Evolutionary conservation across 2,329 filamentous ascomycete genomes (phyloP), one percentile per base, ranked within the genome.

Genomic region (Huntiella bhutanensis): DNA sequence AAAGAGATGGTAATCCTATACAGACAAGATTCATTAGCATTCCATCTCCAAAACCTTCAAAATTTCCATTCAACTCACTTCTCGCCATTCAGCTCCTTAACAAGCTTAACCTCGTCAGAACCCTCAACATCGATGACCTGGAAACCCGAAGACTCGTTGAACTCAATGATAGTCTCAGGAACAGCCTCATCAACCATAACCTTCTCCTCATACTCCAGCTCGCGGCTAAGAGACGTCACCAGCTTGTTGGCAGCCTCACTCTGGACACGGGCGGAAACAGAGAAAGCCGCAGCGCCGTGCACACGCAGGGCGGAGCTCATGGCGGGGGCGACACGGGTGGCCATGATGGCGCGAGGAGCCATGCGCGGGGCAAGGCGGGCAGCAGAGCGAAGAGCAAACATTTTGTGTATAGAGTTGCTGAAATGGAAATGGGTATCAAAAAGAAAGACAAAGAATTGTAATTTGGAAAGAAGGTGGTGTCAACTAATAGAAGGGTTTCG

Each of bases 31-130:
- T 34, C 4, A 42, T 50, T 57, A 41, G 28, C 10, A 3, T 1
- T 34, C 44, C 22, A 43, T 49, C 54, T 45, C n/a, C 12, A 17
- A 10, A 36, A 32, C 17, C 37, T 4, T n/a, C 5, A 10, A 45
- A 17, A 39, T 13, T n/a, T 7, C 48, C 39, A 16, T 41, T 51
- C 44, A 43, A 63, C 77, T 64, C 64, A 91, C 85, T 80, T 84
- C 69, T 98, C 91, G 52, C 93, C 79, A 56, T 82, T 82, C 58
- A 83, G 88, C 53, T 74, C 80, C 58, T 87, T 81, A 51, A 77
- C 81, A 54, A 98, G 71, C 57, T 81, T 71, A 54, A 98, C 82
- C 55, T 94, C 85, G 66, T 96, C 83, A 62, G 85, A 74, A 52
- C 91, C 91, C 22, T 80, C 70, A 32, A 71, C 75, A 63, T 98